Base-by-base conservation (phyloP, 2,329 filamentous ascomycete species). In the Xylariaceae sp. region DNA sequence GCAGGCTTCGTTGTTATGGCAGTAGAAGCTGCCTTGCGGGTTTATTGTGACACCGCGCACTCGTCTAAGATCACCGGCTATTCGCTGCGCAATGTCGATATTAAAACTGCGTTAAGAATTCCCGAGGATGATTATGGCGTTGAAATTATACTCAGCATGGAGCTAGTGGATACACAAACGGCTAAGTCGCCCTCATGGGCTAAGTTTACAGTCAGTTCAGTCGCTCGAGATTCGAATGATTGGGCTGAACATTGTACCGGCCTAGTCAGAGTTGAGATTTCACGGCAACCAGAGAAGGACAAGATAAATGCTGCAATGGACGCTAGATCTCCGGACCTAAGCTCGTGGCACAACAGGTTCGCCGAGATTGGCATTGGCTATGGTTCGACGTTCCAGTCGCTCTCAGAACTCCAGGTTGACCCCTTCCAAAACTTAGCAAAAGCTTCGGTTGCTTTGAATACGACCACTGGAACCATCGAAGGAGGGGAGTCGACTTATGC, bases 311-410 rank as follows among this genome's bases (percentile, higher is more conserved):
- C 67, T 71, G 21, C 64, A 16, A 10, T 7, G 32, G 5, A 7
- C 14, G 5, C 32, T 7, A 3, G 12, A 37, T 14, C 65, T 0
- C 67, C 65, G 2, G 59, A 58, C 3, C 66, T 63, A 2, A 70
- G 69, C 42, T 48, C 53, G 2, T 74, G 71, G 65, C 68, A 75
- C 55, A 59, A 72, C 1, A 66, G 69, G 3, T 64, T 78, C 2
- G 54, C 59, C 2, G 58, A 66, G 2, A 70, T 75, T 2, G 76
- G 76, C 1, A 73, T 77, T 48, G 55, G 70, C 40, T 79, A 75
- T 54, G 75, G 74, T 3, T 66, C 71, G 2, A 69, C 66, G 0
- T 78, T 78, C 63, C 71, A 73, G n/a, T n/a, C n/a, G n/a, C n/a
- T n/a, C n/a, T n/a, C n/a, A n/a, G n/a, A n/a, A n/a, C n/a, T n/a